Conservation (phyloP, 441 rosid species). For the Geranium incanum region DNA sequence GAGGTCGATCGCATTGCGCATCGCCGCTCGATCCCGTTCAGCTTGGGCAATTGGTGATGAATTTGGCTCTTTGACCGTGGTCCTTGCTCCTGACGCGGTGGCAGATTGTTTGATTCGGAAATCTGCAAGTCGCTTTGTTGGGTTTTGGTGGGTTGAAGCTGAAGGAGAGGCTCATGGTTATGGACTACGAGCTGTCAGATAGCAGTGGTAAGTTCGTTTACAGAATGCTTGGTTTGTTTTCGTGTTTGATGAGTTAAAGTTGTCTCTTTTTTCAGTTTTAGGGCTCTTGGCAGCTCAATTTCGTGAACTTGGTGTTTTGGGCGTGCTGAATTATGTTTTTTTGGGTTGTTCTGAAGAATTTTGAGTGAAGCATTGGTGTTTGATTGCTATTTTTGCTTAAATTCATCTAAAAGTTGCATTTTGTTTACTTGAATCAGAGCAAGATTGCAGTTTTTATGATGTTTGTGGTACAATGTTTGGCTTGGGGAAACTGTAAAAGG, state of each 20-base stretch:
- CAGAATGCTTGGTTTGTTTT: background rate
- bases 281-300: slow-evolving; percentile 10
- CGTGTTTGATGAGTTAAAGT: background rate
- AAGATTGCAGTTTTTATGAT: background rate
- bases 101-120: slow-evolving; percentile 2
- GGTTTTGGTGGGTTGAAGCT: slow-evolving; percentile 22
- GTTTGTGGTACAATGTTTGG: background rate
- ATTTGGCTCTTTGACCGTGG: background rate
- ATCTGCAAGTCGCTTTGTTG: background rate
- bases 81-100: background rate
- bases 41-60: background rate
- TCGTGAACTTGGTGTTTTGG: background rate
- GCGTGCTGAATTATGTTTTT: background rate
- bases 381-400: background rate
- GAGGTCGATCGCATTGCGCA: background rate
- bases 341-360: background rate
- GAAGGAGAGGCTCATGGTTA: slow-evolving; percentile 33
- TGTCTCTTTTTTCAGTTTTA: slow-evolving; percentile 8
- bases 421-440: background rate
- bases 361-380: background rate
- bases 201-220: slow-evolving; percentile 66
- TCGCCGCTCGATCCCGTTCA: background rate
- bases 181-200: slow-evolving; percentile 71
- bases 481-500: background rate
- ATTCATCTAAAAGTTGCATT: background rate